phyloP scores from a whole-genome alignment of 305 asterid genomes.

The Fraxinus baroniana region DNA sequence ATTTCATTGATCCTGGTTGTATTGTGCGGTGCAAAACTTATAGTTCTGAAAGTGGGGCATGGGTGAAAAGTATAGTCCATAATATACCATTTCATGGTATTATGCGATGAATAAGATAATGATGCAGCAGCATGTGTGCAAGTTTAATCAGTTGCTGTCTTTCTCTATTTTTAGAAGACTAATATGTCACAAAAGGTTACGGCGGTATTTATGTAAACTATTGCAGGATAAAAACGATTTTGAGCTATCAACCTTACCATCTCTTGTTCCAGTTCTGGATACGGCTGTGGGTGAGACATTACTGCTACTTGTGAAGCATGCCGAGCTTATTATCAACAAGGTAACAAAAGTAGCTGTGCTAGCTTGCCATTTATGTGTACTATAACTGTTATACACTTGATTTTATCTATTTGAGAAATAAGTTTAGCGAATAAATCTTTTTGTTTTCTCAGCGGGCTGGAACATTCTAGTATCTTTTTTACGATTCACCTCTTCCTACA shows the following conservation, averaged over 20 bases:
- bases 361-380: not conserved
- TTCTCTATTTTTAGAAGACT: constrained; percentile 9
- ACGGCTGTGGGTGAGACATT: constrained; percentile 92
- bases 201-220: constrained; percentile 24
- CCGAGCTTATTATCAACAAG: constrained; percentile 91
- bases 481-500: not conserved
- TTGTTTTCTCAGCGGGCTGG: not conserved
- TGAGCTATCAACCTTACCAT: constrained; percentile 93
- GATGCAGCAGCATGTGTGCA: constrained; percentile 6
- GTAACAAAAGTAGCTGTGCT: constrained; percentile 39
- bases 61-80: not conserved
- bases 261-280: constrained; percentile 91
- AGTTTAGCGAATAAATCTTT: not conserved
- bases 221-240: constrained; percentile 93
- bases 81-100: constrained; percentile 11
- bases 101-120: not conserved
- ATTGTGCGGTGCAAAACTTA: not conserved
- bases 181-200: constrained; percentile 18
- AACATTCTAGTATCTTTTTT: not conserved
- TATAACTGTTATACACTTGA: not conserved
- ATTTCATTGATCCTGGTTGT: not conserved
- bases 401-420: not conserved
- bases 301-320: constrained; percentile 87
- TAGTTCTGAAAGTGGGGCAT: not conserved
- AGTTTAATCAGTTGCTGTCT: not conserved